Base-by-base conservation (phyloP, 371 early-diverging fungal species). In the Apophysomyces variabilis region DNA sequence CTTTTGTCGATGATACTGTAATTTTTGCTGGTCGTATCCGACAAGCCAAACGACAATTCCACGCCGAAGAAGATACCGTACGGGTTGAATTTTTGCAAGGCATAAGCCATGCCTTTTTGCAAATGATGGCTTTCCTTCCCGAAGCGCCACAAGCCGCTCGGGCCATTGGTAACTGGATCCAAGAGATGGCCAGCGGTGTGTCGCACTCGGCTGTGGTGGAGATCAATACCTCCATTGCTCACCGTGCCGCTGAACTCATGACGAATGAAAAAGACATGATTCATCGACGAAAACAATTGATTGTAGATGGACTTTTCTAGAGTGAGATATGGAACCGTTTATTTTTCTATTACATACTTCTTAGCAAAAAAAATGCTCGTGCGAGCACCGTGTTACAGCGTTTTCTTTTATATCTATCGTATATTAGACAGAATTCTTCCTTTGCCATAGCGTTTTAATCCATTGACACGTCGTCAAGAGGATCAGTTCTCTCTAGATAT, bases 1-100 rank as follows among this genome's bases (percentile, higher is more conserved):
- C 99, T 0, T 84, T 98, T 26, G 94, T 97, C 1, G 99, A 98
- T 74, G 99, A 98, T 73, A 93, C 97, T 1, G 91, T 97, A 13
- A 82, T 97, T 21, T 91, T 97, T 73, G 96, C 95, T 14, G 95
- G 91, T 7, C 88, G 95, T 12, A 77, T 97, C 41, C 90, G 97
- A 50, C 87, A 89, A 38, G 95, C 95, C 37, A 92, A 90, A 69
- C 69, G 62, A 38, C 38, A 67, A 57, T 37, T 78, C 59, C 70
- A 73, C 36, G 36, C 78, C 39, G 63, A 69, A n/a, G 58, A 63
- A 9, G 64, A 71, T 32, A 60, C 60, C 32, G 84, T 87, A 0
- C 72, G 76, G 7, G 87, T 92, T 38, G 89, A 89, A 57, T 85
- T 96, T 45, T 71, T 95, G 41, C 91, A 92, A 57, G 98, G 97